These are phyloP conservation scores for Nicotiana rustica DNA, from an alignment of 305 asterid genomes.

Conservation along the genomic window DNA sequence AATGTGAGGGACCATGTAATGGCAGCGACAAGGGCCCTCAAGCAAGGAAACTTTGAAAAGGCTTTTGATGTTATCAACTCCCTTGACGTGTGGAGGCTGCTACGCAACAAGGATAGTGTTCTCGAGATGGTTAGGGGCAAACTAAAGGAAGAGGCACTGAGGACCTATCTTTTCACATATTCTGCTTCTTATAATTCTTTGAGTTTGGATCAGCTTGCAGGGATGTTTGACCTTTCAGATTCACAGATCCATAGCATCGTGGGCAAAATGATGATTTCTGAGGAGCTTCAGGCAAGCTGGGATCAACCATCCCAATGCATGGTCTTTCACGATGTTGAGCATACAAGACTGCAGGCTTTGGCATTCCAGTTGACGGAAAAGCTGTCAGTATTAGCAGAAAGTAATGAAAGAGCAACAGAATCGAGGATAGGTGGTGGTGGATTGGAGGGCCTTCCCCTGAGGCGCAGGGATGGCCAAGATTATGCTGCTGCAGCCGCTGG, in stretches of 20 bases:
- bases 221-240: slow-evolving; percentile 83
- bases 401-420: slow-evolving; percentile 84
- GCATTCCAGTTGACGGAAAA: slow-evolving; percentile 87
- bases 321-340: slow-evolving; percentile 82
- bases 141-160: slow-evolving; percentile 92
- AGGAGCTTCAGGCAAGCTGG: slow-evolving; percentile 96
- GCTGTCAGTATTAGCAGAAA: slow-evolving; percentile 77
- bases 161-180: slow-evolving; percentile 88
- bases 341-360: slow-evolving; percentile 78
- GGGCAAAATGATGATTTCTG: slow-evolving; percentile 88
- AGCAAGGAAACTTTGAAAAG: slow-evolving; percentile 79
- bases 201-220: slow-evolving; percentile 78
- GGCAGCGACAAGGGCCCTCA: slow-evolving; percentile 94
- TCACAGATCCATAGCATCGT: slow-evolving; percentile 73
- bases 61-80: slow-evolving; percentile 70
- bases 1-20: slow-evolving; percentile 95
- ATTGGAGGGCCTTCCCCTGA: slow-evolving; percentile 76
- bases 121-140: slow-evolving; percentile 84
- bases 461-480: slow-evolving; percentile 94
- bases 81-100: slow-evolving; percentile 89
- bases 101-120: slow-evolving; percentile 67
- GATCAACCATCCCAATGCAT: slow-evolving; percentile 94
- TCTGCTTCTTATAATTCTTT: slow-evolving; percentile 75
- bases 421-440: slow-evolving; percentile 85
- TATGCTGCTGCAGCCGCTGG: slow-evolving; percentile 69